Conservation (phyloP, 352 stramenopile species). For the Phytophthora sojae region DNA sequence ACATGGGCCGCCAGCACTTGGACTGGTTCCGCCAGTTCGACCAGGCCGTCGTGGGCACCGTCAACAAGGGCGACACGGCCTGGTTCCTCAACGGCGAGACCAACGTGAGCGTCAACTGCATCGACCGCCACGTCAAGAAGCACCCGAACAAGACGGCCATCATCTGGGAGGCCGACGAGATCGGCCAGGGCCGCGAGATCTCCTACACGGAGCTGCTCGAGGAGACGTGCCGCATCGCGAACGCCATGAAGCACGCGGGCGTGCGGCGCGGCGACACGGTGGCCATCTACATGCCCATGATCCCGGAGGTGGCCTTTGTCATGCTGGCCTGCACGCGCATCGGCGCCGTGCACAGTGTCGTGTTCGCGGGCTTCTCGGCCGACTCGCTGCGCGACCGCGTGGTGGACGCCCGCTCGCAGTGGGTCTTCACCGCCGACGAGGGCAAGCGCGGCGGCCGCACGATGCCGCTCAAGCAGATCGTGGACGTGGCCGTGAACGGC, state of each 20-base stretch:
- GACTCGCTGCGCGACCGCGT: slow-evolving; percentile 96
- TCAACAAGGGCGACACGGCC: slow-evolving; percentile 91
- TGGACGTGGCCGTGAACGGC: slow-evolving; percentile 92
- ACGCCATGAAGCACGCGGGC: slow-evolving; percentile 92
- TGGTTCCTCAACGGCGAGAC: slow-evolving; percentile 96
- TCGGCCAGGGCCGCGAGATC: slow-evolving; percentile 73
- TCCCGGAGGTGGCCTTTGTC: slow-evolving; percentile 96
- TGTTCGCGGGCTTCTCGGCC: slow-evolving; percentile 97
- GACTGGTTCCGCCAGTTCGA: slow-evolving; percentile 96
- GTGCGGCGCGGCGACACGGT: slow-evolving; percentile 93
- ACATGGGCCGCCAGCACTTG: slow-evolving; percentile 87
- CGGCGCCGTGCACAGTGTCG: slow-evolving; percentile 96
- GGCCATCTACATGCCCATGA: slow-evolving; percentile 99
- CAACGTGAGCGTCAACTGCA: slow-evolving; percentile 95
- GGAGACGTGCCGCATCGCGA: slow-evolving; percentile 91
- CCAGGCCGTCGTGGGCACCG: slow-evolving; percentile 77
- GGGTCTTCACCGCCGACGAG: slow-evolving; percentile 93
- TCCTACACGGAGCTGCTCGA: slow-evolving; percentile 53
- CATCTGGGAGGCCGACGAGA: slow-evolving; percentile 97
- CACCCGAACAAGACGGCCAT: slow-evolving; percentile 92
- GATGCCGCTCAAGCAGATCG: slow-evolving; percentile 96
- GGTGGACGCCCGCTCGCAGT: slow-evolving; percentile 86
- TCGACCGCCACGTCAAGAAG: slow-evolving; percentile 93
- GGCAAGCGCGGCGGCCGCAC: slow-evolving; percentile 93
- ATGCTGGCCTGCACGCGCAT: slow-evolving; percentile 98